phyloP scores from a whole-genome alignment of 225 moss, liverwort and hornwort genomes.

The Straminergon stramineum region DNA sequence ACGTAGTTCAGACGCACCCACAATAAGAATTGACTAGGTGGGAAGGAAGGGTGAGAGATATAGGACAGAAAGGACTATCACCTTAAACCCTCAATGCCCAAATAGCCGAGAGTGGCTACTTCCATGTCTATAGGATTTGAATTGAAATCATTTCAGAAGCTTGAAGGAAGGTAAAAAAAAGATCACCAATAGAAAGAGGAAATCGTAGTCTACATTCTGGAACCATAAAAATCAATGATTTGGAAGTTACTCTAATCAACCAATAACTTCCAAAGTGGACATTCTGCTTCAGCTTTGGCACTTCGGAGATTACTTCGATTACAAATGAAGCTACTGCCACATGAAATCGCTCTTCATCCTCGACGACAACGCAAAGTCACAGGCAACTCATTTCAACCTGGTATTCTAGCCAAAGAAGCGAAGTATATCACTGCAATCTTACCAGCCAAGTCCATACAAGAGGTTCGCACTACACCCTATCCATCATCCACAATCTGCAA shows the following conservation, averaged over 20 bases:
- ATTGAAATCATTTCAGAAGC: neutral
- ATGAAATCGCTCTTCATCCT: slow-evolving; percentile 3
- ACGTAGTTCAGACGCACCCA: neutral
- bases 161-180: neutral
- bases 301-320: neutral
- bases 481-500: slow-evolving; percentile 41
- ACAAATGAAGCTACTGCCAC: neutral
- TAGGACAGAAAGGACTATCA: neutral
- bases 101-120: neutral
- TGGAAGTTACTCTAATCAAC: neutral
- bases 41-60: neutral
- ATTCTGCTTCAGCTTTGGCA: neutral
- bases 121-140: neutral
- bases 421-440: slow-evolving; percentile 20
- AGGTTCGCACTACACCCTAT: slow-evolving; percentile 32
- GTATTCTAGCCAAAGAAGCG: neutral
- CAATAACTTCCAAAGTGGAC: neutral
- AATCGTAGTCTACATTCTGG: neutral
- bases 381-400: neutral
- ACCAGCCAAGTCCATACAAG: slow-evolving; percentile 28
- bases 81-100: neutral
- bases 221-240: neutral
- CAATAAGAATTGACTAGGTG: neutral
- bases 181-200: neutral
- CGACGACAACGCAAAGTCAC: neutral